Evolutionary conservation across 2,329 filamentous ascomycete genomes (phyloP), one percentile per base, ranked within the genome.

Genomic region (Colletotrichum liaoningense): DNA sequence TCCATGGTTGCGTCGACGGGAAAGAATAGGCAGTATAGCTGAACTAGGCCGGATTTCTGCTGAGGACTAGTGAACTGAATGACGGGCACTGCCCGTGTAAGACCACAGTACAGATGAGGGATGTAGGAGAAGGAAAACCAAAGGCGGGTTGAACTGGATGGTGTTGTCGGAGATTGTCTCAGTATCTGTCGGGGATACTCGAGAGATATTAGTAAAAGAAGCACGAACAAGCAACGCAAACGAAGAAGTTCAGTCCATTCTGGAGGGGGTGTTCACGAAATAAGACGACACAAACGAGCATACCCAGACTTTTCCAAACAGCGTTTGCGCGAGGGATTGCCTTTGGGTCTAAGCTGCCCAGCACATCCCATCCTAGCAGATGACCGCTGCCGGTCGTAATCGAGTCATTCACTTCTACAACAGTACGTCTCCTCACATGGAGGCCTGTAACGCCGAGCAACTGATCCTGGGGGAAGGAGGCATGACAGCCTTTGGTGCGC

Each of bases 321-420:
- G 62, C 30, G 54, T 58, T 57, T 54, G 12, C 38, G 38, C 28
- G n/a, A 49, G 49, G 54, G 12, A 60, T 38, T 69, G 22, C 42
- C 52, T 54, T 52, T 66, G 54, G 22, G 16, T 28, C 46, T 26
- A 38, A 35, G 46, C 38, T 33, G 60, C 14, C 67, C n/a, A 42
- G 28, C 28, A 22, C 52, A n/a, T 56, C 16, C 35, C 49, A 56
- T 14, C 14, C 38, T 46, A n/a, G 49, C 33, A 35, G 33, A 35
- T 24, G 5, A 5, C 28, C 22, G 28, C 28, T n/a, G 28, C 19
- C 30, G 30, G 60, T 60, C 42, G 26, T 55, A 30, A 26, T n/a
- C 62, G 67, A 69, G 55, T 67, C 42, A 60, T 70, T 67, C 55
- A 60, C 14, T 26, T 42, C 38, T 42, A 42, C 38, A 19, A 14